Evolutionary conservation across 495 filamentous ascomycete genomes (phyloP), one percentile per base, ranked within the genome.

Genomic region (Talaromyces proteolyticus): DNA sequence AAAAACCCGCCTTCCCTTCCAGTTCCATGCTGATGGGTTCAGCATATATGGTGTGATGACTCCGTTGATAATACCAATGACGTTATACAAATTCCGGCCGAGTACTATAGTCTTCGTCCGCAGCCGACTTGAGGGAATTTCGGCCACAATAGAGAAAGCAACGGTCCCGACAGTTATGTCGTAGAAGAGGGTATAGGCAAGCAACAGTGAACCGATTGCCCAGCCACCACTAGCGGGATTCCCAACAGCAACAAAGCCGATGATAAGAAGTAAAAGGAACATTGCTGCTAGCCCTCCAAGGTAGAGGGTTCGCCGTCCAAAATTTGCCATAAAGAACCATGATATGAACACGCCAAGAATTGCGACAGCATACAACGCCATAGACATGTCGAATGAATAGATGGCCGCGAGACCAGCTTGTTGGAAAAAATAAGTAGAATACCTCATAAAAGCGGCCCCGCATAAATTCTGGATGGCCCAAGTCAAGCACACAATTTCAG

Each of bases 1-100:
- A 80, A 55, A 87, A 88, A 0, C 82, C 84, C 0, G 84, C 65
- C 58, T 88, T 86, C 1, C 82, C 82, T 75, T 72, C 66, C 83
- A 67, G 51, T 87, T 78, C 19, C 74, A 82, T 21, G 80, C 67
- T 42, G 83, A 76, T 1, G 81, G 79, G 52, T 85, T 87, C 40
- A 88, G 74, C 75, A 85, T 77, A 51, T 86, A 84, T 0, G 81
- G 81, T 43, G 85, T 80, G 0, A 77, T 77, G 11, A 87, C 73
- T 4, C 78, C 82, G 67, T 81, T 82, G 8, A 74, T 65, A 38
- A 85, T 82, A 1, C 78, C 78, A 12, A 82, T 61, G 0, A 81
- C 52, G 0, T 77, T 74, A 49, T 88, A 81, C 0, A 73, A 66
- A 6, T 79, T 82, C 1, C 81, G 81, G 0, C 81, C 79, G 3